Evolutionary conservation across 106 monocot species (phyloP), one percentile per base, ranked within the genome.

Genomic region (Dendrobium officinale): DNA sequence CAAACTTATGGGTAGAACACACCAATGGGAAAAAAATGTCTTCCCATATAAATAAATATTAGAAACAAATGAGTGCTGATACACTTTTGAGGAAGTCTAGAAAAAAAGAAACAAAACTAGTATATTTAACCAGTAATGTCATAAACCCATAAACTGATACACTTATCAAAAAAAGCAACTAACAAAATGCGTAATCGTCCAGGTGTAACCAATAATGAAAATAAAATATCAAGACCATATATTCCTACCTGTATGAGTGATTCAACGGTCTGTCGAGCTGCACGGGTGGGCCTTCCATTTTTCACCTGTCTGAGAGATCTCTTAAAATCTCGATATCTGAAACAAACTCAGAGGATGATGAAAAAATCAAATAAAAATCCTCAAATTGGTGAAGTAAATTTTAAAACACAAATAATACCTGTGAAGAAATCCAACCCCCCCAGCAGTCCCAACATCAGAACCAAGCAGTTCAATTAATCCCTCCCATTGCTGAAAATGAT

Each of bases 311-410:
- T 87, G 68, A 99, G 88, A 3, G 91, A 91, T 80, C 78, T 88
- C 81, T 99, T 99, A 79, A 95, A 99, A 88, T 99, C 95, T 42
- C 91, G 89, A 85, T 95, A 99, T 77, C 99, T 99, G 86, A 55
- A 74, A 85, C 20, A 37, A 40, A 77, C 45, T 44, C 49, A 13
- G 41, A 67, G 9, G 44, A 33, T 20, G 6, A 43, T 80, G 59
- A 37, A 2, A 0, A 37, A 27, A 67, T 43, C 37, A 26, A 33
- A 47, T 31, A 70, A 70, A 16, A 54, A 55, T 27, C 19, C 31
- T 59, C 1, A 33, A 29, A n/a, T 55, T 47, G 6, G 16, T 33
- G 37, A 26, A 45, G 75, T 2, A 47, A 70, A 24, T 13, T 15
- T 68, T 2, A 72, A 17, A 72, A 77, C 64, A 43, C 8, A 75